phyloP scores from a whole-genome alignment of 2,329 filamentous ascomycete genomes.

The Lecanicillium sp. region DNA sequence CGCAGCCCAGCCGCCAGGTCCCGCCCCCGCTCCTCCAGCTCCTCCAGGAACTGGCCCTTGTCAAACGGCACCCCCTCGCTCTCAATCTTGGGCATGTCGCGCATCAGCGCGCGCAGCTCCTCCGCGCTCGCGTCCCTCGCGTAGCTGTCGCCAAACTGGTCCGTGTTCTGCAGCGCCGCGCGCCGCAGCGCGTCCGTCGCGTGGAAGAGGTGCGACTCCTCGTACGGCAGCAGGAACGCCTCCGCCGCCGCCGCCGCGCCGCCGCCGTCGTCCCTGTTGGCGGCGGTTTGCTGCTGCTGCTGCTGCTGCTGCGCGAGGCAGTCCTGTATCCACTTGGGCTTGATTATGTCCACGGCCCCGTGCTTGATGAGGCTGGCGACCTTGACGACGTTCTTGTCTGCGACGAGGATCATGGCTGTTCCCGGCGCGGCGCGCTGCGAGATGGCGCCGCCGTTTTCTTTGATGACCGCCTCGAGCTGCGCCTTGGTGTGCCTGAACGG shows the following conservation, averaged over 20 bases:
- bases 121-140: constrained; percentile 58
- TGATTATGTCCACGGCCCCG: constrained; percentile 65
- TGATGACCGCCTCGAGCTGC: constrained; percentile 75
- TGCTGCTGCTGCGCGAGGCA: constrained; percentile 54
- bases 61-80: constrained; percentile 34
- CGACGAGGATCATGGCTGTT: constrained; percentile 63
- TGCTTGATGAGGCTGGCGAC: constrained; percentile 76
- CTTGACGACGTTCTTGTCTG: constrained; percentile 74
- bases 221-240: constrained; percentile 57
- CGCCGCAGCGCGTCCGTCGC: constrained; percentile 50
- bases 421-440: constrained; percentile 64
- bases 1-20: constrained; percentile 43
- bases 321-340: constrained; percentile 77
- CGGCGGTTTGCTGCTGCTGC: not conserved
- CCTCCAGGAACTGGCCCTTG: constrained; percentile 40
- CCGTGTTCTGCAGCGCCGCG: constrained; percentile 57
- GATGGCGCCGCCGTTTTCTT: constrained; percentile 73
- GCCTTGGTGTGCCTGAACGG: constrained; percentile 70
- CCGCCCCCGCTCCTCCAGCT: constrained; percentile 52
- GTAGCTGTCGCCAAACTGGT: constrained; percentile 80
- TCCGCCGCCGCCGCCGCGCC: no score
- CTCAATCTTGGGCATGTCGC: constrained; percentile 45
- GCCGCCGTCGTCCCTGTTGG: no score
- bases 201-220: constrained; percentile 64
- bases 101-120: constrained; percentile 53